Base-by-base conservation (phyloP, 2,329 filamentous ascomycete genomes). In the Teratosphaeria epicoccoides region DNA sequence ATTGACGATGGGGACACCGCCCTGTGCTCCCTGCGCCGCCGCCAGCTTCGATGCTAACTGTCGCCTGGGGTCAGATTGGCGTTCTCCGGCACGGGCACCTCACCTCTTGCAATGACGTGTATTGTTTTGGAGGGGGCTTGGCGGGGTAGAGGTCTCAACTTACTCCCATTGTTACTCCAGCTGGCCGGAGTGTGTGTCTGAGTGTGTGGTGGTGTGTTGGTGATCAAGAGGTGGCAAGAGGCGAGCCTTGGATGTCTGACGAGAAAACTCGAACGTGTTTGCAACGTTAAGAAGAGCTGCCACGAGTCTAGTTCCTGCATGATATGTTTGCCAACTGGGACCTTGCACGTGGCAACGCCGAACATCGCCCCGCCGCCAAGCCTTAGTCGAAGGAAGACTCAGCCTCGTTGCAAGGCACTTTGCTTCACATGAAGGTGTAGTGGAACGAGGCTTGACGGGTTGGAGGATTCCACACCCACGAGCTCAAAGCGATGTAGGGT, bases 1-100 rank as follows among this genome's bases (percentile, higher is more conserved):
- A 52, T 63, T 64, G 10, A 61, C 52, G 14, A 62, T 53, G 6
- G 62, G 55, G 22, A 44, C 46, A 12, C 59, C 57, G 43, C 59
- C 61, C 50, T 24, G 43, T 24, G 43, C 43, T 12, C 65, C 66
- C 54, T 68, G 65, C 43, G 71, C 66, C 48, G 72, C 73, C 40
- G 72, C 72, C 61, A 76, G 70, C 60, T 76, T 76, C 44, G 63
- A 68, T 57, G 73, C 73, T 54, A 75, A 67, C 72, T 73, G 33
- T 40, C 33, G 33, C 33, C 33, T n/a, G 9, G n/a, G 7, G 14
- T 40, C 33, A 20, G 14, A 40, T 28, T 28, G 26, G 6, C 26
- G 9, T 12, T 6, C 12, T 6, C 26, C 9, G 26, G 26, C 26
- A 28, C n/a, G n/a, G n/a, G n/a, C n/a, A n/a, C n/a, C n/a, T n/a